Evolutionary conservation across 2,329 filamentous ascomycete genomes (phyloP), one percentile per base, ranked within the genome.

Genomic region (Paracamarosporium sp.): DNA sequence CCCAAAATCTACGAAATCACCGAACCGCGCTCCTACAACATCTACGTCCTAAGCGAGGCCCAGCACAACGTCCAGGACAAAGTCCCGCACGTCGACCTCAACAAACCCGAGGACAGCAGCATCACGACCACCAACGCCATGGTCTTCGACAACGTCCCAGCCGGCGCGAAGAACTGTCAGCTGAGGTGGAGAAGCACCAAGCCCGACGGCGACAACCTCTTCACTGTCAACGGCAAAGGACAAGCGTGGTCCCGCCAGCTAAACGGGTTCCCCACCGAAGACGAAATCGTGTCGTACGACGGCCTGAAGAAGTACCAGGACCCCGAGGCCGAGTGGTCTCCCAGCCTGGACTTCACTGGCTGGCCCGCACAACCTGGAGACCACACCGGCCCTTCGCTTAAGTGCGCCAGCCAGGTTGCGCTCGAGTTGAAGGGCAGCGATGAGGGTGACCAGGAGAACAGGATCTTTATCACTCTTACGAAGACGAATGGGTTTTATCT

Each of bases 81-180:
- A 15, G 47, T 52, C 11, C 17, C 24, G 2, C 56, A 59, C 40
- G 46, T 59, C 17, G 56, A 59, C 33, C 53, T 59, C n/a, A 33
- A 47, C 17, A 59, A 59, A 27, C 22, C 46, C 7, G 53, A 9
- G 3, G 47, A 24, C 12, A 44, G 41, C 24, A 8, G 30, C 1
- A 55, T 31, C 35, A 38, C 30, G 1, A 59, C 52, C 1, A 56
- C 52, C 27, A 56, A 47, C 40, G 52, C 52, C 27, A 31, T 59
- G 20, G 31, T 56, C 40, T 59, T 59, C 53, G 47, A 56, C 24
- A 53, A 56, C 43, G 43, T 59, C 22, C 56, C 56, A 12, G 17
- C 46, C 33, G 43, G 27, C 27, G 56, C 56, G 2, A 41, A 55
- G 31, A 59, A 59, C 47, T 59, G 56, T 48, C 41, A 13, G 2